Evolutionary conservation across 768 basidiomycete species (phyloP).

Genomic region (Calocybe cyanea): DNA sequence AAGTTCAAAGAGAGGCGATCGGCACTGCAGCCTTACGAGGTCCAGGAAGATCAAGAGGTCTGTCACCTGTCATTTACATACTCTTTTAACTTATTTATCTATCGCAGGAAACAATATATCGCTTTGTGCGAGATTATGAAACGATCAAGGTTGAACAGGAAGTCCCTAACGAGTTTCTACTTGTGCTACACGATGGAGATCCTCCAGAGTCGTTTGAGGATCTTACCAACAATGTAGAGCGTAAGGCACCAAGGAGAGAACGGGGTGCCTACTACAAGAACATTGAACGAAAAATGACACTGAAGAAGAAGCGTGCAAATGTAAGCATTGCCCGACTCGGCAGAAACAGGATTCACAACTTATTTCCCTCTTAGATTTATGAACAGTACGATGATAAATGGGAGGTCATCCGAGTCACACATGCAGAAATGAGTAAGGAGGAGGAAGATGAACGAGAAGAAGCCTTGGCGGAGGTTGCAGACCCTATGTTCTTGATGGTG

Average conservation of each 20-base stretch:
- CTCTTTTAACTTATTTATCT: not conserved
- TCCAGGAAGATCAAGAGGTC: slow-evolving; percentile 56
- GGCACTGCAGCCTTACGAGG: slow-evolving; percentile 37
- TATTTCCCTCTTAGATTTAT: slow-evolving; percentile 40
- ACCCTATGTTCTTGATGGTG: slow-evolving; percentile 57
- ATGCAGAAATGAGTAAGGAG: slow-evolving; percentile 66
- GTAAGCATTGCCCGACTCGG: slow-evolving; percentile 36
- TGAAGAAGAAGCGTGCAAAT: slow-evolving; percentile 82
- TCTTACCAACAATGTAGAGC: slow-evolving; percentile 29
- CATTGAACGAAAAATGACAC: slow-evolving; percentile 82
- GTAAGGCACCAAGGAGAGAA: slow-evolving; percentile 25
- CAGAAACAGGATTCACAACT: slow-evolving; percentile 5
- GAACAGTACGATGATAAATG: slow-evolving; percentile 79
- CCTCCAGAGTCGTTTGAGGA: slow-evolving; percentile 29
- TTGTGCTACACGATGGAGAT: slow-evolving; percentile 67
- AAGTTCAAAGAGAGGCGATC: slow-evolving; percentile 46
- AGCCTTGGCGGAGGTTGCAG: slow-evolving; percentile 70
- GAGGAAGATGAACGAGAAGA: slow-evolving; percentile 79
- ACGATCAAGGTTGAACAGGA: slow-evolving; percentile 85
- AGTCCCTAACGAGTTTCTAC: slow-evolving; percentile 77
- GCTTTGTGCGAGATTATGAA: slow-evolving; percentile 82
- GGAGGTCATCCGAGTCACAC: slow-evolving; percentile 73
- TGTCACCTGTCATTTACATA: not conserved
- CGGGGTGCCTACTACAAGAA: slow-evolving; percentile 87
- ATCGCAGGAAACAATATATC: slow-evolving; percentile 62